phyloP scores from a whole-genome alignment of 306 rosid genomes.

The Vigna trinervia region DNA sequence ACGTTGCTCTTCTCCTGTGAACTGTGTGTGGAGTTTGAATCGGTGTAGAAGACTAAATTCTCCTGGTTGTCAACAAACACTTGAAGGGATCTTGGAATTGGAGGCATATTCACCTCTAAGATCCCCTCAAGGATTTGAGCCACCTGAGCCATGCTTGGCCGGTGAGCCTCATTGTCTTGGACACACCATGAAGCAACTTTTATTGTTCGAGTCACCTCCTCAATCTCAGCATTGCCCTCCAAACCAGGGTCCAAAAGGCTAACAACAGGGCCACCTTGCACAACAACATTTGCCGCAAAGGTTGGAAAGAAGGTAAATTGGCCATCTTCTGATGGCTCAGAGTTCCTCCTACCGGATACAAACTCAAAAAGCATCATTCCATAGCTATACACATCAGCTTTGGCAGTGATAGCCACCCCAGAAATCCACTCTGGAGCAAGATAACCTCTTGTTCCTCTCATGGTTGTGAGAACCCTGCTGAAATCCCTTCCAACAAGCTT shows the following conservation, averaged over 20 bases:
- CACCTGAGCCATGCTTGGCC: constrained; percentile 63
- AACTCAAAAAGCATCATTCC: constrained; percentile 67
- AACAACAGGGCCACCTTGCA: constrained; percentile 40
- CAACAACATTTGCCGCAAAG: constrained; percentile 42
- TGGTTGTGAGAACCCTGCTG: constrained; percentile 59
- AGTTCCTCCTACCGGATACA: constrained; percentile 58
- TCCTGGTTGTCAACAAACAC: constrained; percentile 48
- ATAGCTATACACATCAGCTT: constrained; percentile 61
- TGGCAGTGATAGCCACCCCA: constrained; percentile 54
- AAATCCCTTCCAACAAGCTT: constrained; percentile 63
- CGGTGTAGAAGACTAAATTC: constrained; percentile 53
- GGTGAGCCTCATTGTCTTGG: constrained; percentile 57
- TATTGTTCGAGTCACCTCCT: constrained; percentile 46
- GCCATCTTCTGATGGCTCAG: constrained; percentile 51
- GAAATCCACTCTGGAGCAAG: constrained; percentile 79
- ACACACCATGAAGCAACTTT: constrained; percentile 67
- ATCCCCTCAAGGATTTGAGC: constrained; percentile 64
- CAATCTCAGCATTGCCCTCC: constrained; percentile 48
- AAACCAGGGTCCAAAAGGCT: constrained; percentile 47
- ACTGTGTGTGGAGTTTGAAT: constrained; percentile 52
- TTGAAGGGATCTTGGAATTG: constrained; percentile 51
- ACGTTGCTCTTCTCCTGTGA: constrained; percentile 49
- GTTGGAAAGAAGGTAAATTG: constrained; percentile 47
- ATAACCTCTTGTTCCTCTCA: constrained; percentile 79
- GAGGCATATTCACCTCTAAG: constrained; percentile 47